Evolutionary conservation across 1,284 basidiomycete genomes (phyloP), one percentile per base, ranked within the genome.

Genomic region (Boletus mariae): DNA sequence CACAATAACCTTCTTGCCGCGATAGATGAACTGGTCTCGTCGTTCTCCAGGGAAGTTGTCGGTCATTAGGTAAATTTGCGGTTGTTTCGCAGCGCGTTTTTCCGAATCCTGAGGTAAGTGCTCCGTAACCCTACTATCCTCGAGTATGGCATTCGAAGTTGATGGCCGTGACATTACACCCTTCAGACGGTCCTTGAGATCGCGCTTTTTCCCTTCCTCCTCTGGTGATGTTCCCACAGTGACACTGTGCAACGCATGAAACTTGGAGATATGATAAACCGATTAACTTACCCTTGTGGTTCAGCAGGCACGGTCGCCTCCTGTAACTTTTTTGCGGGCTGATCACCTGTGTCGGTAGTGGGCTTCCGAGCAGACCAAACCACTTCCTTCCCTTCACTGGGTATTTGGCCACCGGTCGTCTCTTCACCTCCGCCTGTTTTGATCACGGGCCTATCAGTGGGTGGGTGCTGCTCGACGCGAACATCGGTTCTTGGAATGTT

Each of bases 1-100:
- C 55, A 94, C 79, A 57, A 97, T 82, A 40, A 70, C 71, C 67
- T 80, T 83, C 72, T 82, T 83, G 32, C 77, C 69, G n/a, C 81
- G 76, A 65, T 77, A 80, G 61, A 81, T 78, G 65, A 78, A 82
- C 57, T 76, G 77, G 55, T 86, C 79, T 32, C 81, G 77, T 47
- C 84, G 73, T 70, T 85, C 84, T 59, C 81, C 67, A 15, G 85
- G 85, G 73, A 87, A 84, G 58, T 82, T 78, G 49, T 85, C 77
- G 41, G 75, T 76, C 51, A 68, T 69, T 40, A 72, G 71, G 38
- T 70, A 20, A 20, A 20, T 68, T 48, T 79, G 68, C 55, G 63
- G 51, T 20, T 77, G 70, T 17, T 75, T 71, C 26, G 63, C 53
- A 17, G 64, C 71, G 29, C 64, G 63, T 51, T 75, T 69, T 59